A percentile compares a stretch with the other conserved stretches of the same genome.
Conservation (phyloP, 371 early-diverging fungal genomes). For the Rhizopus arrhizus region DNA sequence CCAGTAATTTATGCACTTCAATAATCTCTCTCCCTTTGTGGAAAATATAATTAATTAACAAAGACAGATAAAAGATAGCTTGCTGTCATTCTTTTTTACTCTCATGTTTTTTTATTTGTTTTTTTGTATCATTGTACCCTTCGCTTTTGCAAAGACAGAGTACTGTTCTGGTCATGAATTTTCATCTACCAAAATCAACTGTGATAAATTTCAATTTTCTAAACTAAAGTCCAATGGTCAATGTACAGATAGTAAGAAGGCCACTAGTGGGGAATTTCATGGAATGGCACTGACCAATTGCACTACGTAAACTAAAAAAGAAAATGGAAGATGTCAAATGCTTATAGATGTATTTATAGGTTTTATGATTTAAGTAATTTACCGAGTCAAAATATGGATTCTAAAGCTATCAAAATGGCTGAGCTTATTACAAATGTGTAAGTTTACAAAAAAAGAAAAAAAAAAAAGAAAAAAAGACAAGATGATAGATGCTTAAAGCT, state of each 20-base stretch:
- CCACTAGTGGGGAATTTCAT: slow-evolving; percentile 15
- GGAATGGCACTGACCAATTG: slow-evolving; percentile 37
- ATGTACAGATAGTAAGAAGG: slow-evolving; percentile 29
- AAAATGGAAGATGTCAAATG: too few species aligned
- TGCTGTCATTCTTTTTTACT: background rate
- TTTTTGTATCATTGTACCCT: background rate
- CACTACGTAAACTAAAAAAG: slow-evolving; percentile 33
- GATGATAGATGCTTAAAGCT: too few species aligned
- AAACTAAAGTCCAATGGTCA: slow-evolving; percentile 11
- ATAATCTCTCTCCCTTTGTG: too few species aligned
- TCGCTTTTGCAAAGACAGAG: background rate
- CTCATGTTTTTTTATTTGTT: background rate
- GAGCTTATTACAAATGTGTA: slow-evolving; percentile 54
- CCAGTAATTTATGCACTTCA: too few species aligned
- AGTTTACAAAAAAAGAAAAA: background rate
- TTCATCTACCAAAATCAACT: slow-evolving; percentile 1
- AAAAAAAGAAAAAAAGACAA: too few species aligned
- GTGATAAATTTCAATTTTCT: slow-evolving; percentile 21
- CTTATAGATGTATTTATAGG: slow-evolving; percentile 8
- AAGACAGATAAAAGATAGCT: background rate
- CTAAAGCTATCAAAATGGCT: slow-evolving; percentile 42
- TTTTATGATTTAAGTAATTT: slow-evolving; percentile 43
- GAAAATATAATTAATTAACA: background rate
- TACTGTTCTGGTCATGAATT: slow-evolving; percentile 10
- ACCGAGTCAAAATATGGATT: slow-evolving; percentile 38